These are phyloP conservation scores for Neoboletus brunneissimus DNA, from an alignment of 768 basidiomycete species.

Conservation along the genomic window DNA sequence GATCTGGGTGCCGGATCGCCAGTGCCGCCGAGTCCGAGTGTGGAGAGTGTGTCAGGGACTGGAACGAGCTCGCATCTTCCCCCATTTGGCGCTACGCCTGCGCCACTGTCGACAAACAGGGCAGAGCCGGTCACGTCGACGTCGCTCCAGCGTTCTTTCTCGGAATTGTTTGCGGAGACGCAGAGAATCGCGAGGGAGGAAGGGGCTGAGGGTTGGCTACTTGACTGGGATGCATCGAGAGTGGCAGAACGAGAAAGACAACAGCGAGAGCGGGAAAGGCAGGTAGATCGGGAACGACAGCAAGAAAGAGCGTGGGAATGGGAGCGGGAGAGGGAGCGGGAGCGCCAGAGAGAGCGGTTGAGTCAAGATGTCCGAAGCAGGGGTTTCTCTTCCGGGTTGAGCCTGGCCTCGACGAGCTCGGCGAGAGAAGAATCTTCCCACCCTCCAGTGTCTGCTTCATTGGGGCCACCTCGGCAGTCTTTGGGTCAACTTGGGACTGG, in stretches of 20 bases:
- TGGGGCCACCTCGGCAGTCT: conserved; percentile 2
- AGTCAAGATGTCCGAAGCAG: conserved; percentile 16
- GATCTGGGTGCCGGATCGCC: conserved; percentile 15
- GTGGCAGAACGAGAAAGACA: conserved; percentile 10
- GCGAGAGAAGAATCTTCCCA: conserved; percentile 18
- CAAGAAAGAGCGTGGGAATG: conserved; percentile 19
- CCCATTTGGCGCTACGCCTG: neutral
- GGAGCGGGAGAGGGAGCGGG: conserved; percentile 22
- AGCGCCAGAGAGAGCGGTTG: conserved; percentile 17
- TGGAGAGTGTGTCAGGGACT: conserved; percentile 13
- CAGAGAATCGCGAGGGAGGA: conserved; percentile 8
- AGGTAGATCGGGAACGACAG: conserved; percentile 13
- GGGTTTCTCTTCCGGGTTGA: conserved; percentile 11
- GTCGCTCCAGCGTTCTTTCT: conserved; percentile 22
- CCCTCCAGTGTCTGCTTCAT: neutral
- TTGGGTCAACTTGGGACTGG: conserved; percentile 9
- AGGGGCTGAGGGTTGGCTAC: conserved; percentile 10
- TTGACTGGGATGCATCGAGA: conserved; percentile 20
- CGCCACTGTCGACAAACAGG: conserved; percentile 2
- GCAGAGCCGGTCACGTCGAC: conserved; percentile 5
- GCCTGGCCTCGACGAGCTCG: conserved; percentile 14
- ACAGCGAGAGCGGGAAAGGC: conserved; percentile 5
- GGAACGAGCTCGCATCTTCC: conserved; percentile 11
- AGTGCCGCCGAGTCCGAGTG: conserved; percentile 8
- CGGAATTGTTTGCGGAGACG: conserved; percentile 21